Evolutionary conservation across 1,139 yeast genomes (phyloP), one percentile per base, ranked within the genome.

Genomic region (Yarrowia galli): DNA sequence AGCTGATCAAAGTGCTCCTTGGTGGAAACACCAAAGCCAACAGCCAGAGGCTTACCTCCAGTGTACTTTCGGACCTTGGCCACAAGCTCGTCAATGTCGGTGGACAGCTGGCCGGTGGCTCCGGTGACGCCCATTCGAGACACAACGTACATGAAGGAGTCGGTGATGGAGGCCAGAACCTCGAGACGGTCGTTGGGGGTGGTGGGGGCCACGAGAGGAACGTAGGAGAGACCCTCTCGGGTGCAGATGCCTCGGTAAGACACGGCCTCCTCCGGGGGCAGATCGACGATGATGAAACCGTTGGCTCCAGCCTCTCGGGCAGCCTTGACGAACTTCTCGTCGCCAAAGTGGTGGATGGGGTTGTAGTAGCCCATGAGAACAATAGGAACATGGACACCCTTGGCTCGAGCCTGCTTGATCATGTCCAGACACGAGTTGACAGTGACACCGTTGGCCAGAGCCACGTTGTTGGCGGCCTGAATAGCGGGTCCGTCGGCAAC

Each of bases 111-210:
- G 18, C 85, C 83, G 25, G 87, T 81, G 38, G 97, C 96, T 77
- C 99, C 99, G 45, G 99, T 95, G 68, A 97, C 89, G 72, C 98
- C 98, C 99, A 95, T 95, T 78, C 96, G 86, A 10, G 98, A 92
- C 23, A 95, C 98, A 60, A 95, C 98, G 75, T 95, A 95, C 70
- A 95, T 89, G 79, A 95, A 95, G 0, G 98, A 90, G 77, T 93
- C 98, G 25, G 99, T 97, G 73, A 95, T 91, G 70, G 85, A 84
- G 18, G 95, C 88, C 75, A 95, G 83, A 36, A 89, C 82, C 74
- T 86, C 84, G 73, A 95, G 85, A 75, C 99, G 87, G 69, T 89
- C 96, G 76, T 93, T 93, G 53, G 97, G 89, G 60, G 99, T 95
- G 38, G 97, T 91, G 54, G 99, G 99, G 1, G 99, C 98, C 67